Percentiles rank a stretch among this genome's conserved stretches.
These are phyloP conservation scores for Przewalskia tangutica DNA, from an alignment of 257 asterid species.

Conservation along the genomic window DNA sequence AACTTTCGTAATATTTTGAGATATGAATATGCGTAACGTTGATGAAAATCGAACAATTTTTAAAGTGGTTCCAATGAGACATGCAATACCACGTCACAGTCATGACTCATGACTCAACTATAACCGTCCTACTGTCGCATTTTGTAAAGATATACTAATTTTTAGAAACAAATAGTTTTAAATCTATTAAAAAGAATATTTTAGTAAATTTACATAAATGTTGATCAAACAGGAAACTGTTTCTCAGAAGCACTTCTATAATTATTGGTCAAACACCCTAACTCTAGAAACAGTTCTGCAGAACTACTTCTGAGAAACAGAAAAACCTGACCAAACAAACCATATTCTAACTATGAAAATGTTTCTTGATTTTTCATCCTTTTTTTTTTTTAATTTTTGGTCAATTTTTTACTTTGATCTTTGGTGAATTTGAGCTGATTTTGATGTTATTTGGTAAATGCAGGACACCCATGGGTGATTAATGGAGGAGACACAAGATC, in stretches of 20 bases:
- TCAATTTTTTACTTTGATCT: background rate
- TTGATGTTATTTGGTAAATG: background rate
- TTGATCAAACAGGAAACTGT: too few relatives aligned
- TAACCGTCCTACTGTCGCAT: background rate
- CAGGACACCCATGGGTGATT: constrained; percentile 9
- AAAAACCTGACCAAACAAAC: too few relatives aligned
- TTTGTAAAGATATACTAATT: too few relatives aligned
- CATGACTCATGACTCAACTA: background rate
- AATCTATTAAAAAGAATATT: too few relatives aligned
- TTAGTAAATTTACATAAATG: background rate
- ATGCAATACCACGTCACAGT: background rate
- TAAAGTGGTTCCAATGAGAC: background rate
- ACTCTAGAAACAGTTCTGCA: too few relatives aligned
- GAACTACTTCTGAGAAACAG: too few relatives aligned
- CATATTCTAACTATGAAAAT: too few relatives aligned
- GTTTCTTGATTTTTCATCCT: too few relatives aligned
- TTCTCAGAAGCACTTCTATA: too few relatives aligned
- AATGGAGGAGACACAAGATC: background rate
- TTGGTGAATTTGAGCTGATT: background rate
- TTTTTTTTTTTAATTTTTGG: too few relatives aligned
- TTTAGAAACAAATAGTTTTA: too few relatives aligned
- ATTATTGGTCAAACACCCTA: too few relatives aligned
- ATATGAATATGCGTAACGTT: background rate
- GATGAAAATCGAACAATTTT: background rate
- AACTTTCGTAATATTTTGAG: background rate